Percentiles rank a stretch among this genome's conserved stretches.
Evolutionary conservation across 1,284 basidiomycete genomes (phyloP).

Genomic region (Leccinum solheimii): DNA sequence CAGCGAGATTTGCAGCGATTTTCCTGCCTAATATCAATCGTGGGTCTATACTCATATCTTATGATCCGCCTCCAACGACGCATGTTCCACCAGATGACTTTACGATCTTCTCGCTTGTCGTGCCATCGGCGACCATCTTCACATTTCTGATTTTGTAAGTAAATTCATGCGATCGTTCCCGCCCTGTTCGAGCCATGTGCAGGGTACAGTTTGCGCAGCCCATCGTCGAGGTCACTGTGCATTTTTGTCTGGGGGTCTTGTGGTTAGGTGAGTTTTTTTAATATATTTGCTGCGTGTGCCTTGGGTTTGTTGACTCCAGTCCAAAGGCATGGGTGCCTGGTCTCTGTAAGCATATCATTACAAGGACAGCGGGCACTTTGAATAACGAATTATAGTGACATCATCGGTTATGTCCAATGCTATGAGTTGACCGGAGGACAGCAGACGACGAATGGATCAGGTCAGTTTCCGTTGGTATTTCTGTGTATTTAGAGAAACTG

Average conservation of each 20-base stretch:
- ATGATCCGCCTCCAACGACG: slow-evolving; percentile 1
- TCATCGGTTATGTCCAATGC: slow-evolving; percentile 67
- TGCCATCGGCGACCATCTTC: slow-evolving; percentile 63
- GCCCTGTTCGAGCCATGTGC: slow-evolving; percentile 4
- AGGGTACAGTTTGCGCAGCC: slow-evolving; percentile 73
- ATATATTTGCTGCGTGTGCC: background rate
- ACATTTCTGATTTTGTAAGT: slow-evolving; percentile 54
- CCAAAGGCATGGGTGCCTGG: slow-evolving; percentile 71
- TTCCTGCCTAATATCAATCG: slow-evolving; percentile 67
- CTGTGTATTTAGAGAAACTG: slow-evolving; percentile 1
- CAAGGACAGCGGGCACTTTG: background rate
- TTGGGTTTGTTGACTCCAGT: slow-evolving; percentile 9
- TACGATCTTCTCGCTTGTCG: slow-evolving; percentile 63
- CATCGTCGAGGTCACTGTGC: slow-evolving; percentile 52
- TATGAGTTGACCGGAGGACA: slow-evolving; percentile 49
- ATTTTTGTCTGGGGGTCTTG: slow-evolving; percentile 57
- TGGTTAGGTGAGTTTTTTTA: slow-evolving; percentile 60
- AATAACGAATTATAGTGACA: slow-evolving; percentile 50
- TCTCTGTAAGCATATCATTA: slow-evolving; percentile 50
- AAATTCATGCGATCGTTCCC: background rate
- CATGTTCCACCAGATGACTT: slow-evolving; percentile 53
- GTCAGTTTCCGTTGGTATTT: slow-evolving; percentile 39
- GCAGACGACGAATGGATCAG: slow-evolving; percentile 53
- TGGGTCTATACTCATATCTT: slow-evolving; percentile 36
- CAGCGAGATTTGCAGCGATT: slow-evolving; percentile 61